Conservation (phyloP, 208 protist species). For the Plasmodiophora brassicae region DNA sequence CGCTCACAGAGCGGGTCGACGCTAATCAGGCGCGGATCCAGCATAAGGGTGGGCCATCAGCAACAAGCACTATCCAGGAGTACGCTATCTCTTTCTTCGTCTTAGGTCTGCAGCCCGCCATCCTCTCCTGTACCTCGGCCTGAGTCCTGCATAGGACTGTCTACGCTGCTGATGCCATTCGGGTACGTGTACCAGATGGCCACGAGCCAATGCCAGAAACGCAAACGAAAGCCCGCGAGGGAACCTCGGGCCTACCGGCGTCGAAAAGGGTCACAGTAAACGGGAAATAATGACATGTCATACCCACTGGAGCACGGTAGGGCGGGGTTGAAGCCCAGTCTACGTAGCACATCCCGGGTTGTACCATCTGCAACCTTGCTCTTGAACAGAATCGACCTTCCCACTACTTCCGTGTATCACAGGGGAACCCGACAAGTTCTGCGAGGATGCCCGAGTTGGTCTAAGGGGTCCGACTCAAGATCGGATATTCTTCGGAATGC, state of each 20-base stretch:
- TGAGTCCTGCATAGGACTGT: background rate
- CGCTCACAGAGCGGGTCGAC: background rate
- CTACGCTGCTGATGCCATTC: background rate
- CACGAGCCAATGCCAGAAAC: background rate
- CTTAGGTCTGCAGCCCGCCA: too few species aligned
- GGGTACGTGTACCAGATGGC: background rate
- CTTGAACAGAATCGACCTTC: too few species aligned
- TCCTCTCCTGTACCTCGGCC: background rate
- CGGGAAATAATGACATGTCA: background rate
- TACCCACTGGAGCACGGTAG: too few species aligned
- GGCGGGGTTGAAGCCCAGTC: too few species aligned
- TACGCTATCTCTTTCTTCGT: background rate
- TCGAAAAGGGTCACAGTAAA: background rate
- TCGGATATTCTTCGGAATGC: too few species aligned
- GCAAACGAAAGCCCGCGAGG: background rate
- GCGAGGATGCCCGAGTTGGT: too few species aligned
- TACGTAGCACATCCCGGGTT: too few species aligned
- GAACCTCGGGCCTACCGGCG: background rate
- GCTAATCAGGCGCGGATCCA: background rate
- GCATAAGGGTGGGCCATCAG: background rate
- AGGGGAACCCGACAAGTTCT: too few species aligned
- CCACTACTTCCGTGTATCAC: too few species aligned
- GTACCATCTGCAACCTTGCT: too few species aligned
- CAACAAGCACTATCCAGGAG: background rate
- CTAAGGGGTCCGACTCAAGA: too few species aligned